Evolutionary conservation across 768 basidiomycete species (phyloP).

Genomic region (Tephrocybe sp.): DNA sequence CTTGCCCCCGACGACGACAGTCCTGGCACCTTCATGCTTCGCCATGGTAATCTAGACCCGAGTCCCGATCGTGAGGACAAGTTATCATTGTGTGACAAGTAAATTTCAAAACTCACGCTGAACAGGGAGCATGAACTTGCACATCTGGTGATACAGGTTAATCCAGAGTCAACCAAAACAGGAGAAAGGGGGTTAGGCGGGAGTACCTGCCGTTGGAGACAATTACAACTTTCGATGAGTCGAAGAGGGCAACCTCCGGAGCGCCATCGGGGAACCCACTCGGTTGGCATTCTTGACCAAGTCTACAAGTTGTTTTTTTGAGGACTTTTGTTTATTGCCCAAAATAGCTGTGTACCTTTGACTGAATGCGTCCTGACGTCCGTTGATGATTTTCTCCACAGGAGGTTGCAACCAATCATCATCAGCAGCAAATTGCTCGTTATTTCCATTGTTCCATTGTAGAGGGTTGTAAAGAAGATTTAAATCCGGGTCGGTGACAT

Average conservation of each 20-base stretch:
- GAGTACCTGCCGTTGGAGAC: constrained; percentile 54
- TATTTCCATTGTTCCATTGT: constrained; percentile 48
- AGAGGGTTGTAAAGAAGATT: constrained; percentile 48
- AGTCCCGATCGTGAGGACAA: not conserved
- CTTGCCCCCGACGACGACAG: constrained; percentile 58
- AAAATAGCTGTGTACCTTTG: constrained; percentile 32
- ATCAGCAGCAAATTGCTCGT: constrained; percentile 37
- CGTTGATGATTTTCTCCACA: constrained; percentile 44
- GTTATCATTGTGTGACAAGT: not conserved
- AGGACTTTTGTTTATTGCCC: not conserved
- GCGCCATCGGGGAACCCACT: constrained; percentile 21
- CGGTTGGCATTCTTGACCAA: constrained; percentile 49
- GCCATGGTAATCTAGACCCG: constrained; percentile 54
- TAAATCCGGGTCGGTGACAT: constrained; percentile 40
- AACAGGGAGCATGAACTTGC: constrained; percentile 49
- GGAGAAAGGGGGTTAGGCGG: not conserved
- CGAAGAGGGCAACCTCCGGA: constrained; percentile 47
- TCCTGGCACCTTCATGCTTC: constrained; percentile 55
- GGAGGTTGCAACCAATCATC: constrained; percentile 50
- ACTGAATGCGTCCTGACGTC: constrained; percentile 48
- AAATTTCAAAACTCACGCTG: constrained; percentile 30
- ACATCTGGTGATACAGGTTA: constrained; percentile 31
- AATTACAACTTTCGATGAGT: constrained; percentile 48
- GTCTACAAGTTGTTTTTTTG: constrained; percentile 23
- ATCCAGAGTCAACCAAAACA: not conserved